Evolutionary conservation across 805 yeast genomes (phyloP).

Genomic region (Hanseniaspora clermontiae): DNA sequence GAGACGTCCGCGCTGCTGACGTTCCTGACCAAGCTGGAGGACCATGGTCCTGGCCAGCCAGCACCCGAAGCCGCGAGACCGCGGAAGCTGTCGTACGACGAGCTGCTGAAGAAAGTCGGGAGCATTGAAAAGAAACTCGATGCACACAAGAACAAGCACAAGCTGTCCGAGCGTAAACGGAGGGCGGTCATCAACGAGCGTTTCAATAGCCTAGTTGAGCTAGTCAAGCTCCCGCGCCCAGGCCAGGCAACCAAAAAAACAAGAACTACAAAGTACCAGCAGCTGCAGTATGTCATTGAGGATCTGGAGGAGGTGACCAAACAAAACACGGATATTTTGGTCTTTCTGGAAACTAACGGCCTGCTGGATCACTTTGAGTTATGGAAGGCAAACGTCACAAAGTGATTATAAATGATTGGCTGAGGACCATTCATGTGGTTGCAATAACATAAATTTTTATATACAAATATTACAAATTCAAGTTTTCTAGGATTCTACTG

Average conservation of each 20-base stretch:
- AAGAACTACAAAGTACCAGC: conserved; percentile 26
- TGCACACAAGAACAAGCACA: conserved; percentile 11
- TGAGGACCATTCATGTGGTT: neutral
- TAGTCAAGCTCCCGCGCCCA: conserved; percentile 19
- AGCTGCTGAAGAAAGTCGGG: neutral
- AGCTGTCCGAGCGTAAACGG: conserved; percentile 8
- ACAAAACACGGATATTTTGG: conserved; percentile 24
- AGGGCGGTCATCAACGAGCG: conserved; percentile 19
- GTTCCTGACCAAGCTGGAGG: conserved; percentile 23
- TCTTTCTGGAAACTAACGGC: neutral
- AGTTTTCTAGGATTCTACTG: conserved; percentile 61
- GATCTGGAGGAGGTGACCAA: conserved; percentile 22
- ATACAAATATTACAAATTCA: conserved; percentile 39
- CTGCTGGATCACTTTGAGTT: neutral
- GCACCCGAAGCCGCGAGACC: neutral
- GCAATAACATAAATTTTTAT: neutral
- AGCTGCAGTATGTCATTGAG: conserved; percentile 23
- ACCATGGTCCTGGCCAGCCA: neutral
- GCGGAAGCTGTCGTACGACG: conserved; percentile 7
- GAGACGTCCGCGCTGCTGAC: conserved; percentile 27
- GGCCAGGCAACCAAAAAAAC: neutral
- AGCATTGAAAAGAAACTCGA: conserved; percentile 1
- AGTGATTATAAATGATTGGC: neutral
- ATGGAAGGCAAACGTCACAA: neutral
- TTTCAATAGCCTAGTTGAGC: conserved; percentile 22